phyloP scores from a whole-genome alignment of 2,329 filamentous ascomycete species.

The Fusarium succisae region DNA sequence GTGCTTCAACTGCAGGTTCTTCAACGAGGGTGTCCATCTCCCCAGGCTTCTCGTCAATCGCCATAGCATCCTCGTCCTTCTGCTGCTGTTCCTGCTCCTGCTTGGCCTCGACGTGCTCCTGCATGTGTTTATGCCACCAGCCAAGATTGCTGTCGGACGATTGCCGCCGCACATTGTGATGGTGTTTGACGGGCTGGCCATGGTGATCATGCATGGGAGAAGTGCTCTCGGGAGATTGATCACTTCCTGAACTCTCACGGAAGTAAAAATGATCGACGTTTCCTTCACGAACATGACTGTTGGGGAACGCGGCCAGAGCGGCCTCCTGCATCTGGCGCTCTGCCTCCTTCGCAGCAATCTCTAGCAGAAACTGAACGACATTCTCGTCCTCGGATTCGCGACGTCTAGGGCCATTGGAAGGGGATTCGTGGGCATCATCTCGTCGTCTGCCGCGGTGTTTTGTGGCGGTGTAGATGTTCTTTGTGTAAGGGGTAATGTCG shows the following conservation, averaged over 20 bases:
- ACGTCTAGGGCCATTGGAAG: constrained; percentile 48
- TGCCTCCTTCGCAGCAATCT: constrained; percentile 81
- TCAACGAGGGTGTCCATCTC: constrained; percentile 36
- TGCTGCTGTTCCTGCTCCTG: constrained; percentile 59
- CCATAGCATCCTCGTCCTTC: constrained; percentile 38
- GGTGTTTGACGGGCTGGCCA: constrained; percentile 39
- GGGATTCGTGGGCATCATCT: constrained; percentile 24
- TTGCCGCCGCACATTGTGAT: constrained; percentile 57
- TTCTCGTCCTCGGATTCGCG: constrained; percentile 79
- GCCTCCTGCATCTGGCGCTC: constrained; percentile 82
- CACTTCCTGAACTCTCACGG: constrained; percentile 69
- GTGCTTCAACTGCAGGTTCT: constrained; percentile 29
- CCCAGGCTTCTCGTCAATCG: constrained; percentile 42
- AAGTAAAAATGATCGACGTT: constrained; percentile 77
- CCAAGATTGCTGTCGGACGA: constrained; percentile 70
- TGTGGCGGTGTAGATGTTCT: constrained; percentile 64
- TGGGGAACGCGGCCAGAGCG: constrained; percentile 79
- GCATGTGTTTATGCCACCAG: constrained; percentile 85
- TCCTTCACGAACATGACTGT: constrained; percentile 74
- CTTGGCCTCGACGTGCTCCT: constrained; percentile 75
- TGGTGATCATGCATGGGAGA: constrained; percentile 45
- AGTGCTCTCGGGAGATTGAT: constrained; percentile 54
- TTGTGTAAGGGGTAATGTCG: constrained; percentile 73
- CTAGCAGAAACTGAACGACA: constrained; percentile 79
- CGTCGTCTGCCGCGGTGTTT: constrained; percentile 51